phyloP scores from a whole-genome alignment of 2,329 filamentous ascomycete genomes.

The Grosmannia huntii region DNA sequence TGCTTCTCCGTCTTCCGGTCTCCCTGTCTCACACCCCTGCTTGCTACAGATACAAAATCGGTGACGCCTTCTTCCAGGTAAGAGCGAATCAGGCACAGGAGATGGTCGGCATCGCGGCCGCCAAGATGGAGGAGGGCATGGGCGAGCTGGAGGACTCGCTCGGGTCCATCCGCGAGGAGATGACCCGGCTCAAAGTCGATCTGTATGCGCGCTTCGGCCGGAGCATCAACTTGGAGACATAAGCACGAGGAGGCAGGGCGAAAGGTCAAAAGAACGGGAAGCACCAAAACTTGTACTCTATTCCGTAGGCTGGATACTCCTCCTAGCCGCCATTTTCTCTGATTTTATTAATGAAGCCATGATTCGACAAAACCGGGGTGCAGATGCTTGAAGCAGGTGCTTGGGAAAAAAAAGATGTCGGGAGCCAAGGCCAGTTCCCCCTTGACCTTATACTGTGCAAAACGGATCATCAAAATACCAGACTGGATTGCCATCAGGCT shows the following conservation, averaged over 20 bases:
- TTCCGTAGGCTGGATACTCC: neutral
- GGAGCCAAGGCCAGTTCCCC: no score
- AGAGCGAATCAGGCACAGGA: slow-evolving; percentile 76
- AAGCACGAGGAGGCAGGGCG: neutral
- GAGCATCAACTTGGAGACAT: slow-evolving; percentile 94
- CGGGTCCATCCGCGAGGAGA: slow-evolving; percentile 64
- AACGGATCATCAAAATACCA: neutral
- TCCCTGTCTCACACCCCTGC: neutral
- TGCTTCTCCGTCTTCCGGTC: neutral
- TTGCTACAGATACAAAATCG: slow-evolving; percentile 72
- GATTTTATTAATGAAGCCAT: neutral
- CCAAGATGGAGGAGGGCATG: slow-evolving; percentile 66
- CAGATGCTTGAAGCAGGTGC: no score
- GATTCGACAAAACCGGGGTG: neutral
- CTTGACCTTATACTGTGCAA: neutral
- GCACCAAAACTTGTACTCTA: neutral
- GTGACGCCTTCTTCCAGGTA: slow-evolving; percentile 86
- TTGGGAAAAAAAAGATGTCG: no score
- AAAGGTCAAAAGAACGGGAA: neutral
- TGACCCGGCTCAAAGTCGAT: slow-evolving; percentile 79
- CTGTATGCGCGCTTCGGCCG: slow-evolving; percentile 90
- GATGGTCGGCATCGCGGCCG: slow-evolving; percentile 59
- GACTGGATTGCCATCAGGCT: neutral
- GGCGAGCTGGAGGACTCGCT: slow-evolving; percentile 65
- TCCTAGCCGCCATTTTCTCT: neutral